Conservation (phyloP, 2,329 filamentous ascomycete genomes). For the Ceratocystis destructans region DNA sequence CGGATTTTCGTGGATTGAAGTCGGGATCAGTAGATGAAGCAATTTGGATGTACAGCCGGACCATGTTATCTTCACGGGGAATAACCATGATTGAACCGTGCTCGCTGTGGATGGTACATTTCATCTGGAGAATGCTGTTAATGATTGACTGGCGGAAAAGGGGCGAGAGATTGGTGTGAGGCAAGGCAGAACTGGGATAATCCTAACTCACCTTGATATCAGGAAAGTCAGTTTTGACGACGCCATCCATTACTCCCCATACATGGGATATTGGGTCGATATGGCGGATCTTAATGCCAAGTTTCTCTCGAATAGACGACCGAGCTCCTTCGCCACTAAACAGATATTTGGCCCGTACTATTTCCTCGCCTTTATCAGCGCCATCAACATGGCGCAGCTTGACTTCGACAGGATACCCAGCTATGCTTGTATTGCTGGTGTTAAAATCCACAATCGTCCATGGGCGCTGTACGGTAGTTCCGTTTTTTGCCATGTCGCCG, state of each 20-base stretch:
- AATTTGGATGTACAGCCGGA: constrained; percentile 56
- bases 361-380: constrained; percentile 42
- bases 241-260: constrained; percentile 65
- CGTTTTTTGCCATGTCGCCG: constrained; percentile 48
- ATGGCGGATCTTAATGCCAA: constrained; percentile 57
- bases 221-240: constrained; percentile 59
- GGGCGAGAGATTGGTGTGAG: neutral
- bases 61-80: constrained; percentile 49
- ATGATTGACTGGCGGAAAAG: constrained; percentile 27
- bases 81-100: constrained; percentile 70
- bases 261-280: constrained; percentile 58
- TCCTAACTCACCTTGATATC: constrained; percentile 50
- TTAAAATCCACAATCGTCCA: constrained; percentile 51
- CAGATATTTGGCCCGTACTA: constrained; percentile 52
- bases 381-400: constrained; percentile 65
- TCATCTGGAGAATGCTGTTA: constrained; percentile 36
- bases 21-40: constrained; percentile 47
- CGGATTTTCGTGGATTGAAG: constrained; percentile 48
- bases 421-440: constrained; percentile 36
- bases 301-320: constrained; percentile 49
- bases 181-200: neutral
- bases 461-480: constrained; percentile 46
- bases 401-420: constrained; percentile 67
- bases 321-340: constrained; percentile 59
- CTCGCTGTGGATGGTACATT: constrained; percentile 62